Conservation (phyloP, 352 stramenopile genomes). For the Phytophthora syringae region DNA sequence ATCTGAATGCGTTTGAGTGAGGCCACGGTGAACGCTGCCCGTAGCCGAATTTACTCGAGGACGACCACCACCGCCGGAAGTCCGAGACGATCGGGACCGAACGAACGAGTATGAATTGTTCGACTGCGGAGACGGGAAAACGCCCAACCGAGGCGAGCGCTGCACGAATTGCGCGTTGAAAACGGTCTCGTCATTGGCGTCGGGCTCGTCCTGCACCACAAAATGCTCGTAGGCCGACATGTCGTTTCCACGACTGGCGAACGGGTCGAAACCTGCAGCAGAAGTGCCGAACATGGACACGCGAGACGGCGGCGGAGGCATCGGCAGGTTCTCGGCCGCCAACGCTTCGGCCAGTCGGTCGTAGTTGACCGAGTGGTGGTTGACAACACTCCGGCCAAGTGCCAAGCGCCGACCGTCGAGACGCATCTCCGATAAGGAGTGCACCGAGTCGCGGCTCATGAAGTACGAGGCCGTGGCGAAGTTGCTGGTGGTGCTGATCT, state of each 20-base stretch:
- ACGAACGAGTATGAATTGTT: constrained; percentile 25
- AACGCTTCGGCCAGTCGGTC: constrained; percentile 49
- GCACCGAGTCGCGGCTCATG: constrained; percentile 39
- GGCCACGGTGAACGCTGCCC: constrained; percentile 9
- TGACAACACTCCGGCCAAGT: constrained; percentile 61
- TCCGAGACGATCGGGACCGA: constrained; percentile 21
- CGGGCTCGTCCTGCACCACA: constrained; percentile 53
- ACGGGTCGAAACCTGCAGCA: constrained; percentile 56
- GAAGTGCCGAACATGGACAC: constrained; percentile 76
- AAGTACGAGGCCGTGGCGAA: constrained; percentile 66
- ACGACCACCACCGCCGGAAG: constrained; percentile 7
- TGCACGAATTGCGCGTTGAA: constrained; percentile 56
- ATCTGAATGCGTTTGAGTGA: constrained; percentile 26
- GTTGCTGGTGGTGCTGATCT: constrained; percentile 54
- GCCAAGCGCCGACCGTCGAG: constrained; percentile 43
- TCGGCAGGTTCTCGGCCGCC: constrained; percentile 46
- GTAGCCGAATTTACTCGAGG: constrained; percentile 9
- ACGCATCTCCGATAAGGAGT: constrained; percentile 52
- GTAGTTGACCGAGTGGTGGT: constrained; percentile 72
- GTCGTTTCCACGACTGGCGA: constrained; percentile 38
- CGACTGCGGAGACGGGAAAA: constrained; percentile 24
- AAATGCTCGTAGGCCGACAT: constrained; percentile 75
- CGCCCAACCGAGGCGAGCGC: constrained; percentile 34
- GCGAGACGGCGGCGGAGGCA: constrained; percentile 60
- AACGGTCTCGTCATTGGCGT: constrained; percentile 41